phyloP scores from a whole-genome alignment of 2,329 filamentous ascomycete genomes.

The Ophiocordyceps robertsii region DNA sequence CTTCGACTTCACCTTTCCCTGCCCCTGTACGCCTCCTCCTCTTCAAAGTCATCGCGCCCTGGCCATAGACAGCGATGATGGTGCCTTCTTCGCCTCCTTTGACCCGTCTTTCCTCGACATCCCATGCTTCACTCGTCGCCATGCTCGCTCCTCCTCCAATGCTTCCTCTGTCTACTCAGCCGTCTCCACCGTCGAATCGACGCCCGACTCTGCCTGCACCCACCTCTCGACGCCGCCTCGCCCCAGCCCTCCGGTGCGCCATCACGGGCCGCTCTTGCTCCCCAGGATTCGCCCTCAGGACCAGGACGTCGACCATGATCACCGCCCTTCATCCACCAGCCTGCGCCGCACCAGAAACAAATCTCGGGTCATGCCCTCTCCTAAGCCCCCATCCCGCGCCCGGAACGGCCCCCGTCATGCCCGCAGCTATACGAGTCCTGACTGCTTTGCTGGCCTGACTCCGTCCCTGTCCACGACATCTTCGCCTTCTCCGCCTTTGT shows the following conservation, averaged over 20 bases:
- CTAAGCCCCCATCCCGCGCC: conserved; percentile 7
- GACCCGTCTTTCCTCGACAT: conserved; percentile 43
- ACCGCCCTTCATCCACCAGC: conserved; percentile 1
- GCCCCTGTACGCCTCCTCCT: conserved; percentile 13
- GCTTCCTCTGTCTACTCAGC: conserved; percentile 48
- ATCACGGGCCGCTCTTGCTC: conserved; percentile 66
- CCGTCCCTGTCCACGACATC: conserved; percentile 23
- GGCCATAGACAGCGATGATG: conserved; percentile 6
- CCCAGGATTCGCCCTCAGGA: conserved; percentile 82
- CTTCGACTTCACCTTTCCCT: conserved; percentile 46
- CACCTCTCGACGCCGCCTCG: conserved; percentile 53
- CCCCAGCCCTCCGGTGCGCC: conserved; percentile 56
- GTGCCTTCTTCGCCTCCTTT: conserved; percentile 30
- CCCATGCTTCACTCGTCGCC: conserved; percentile 32
- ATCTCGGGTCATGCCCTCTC: conserved; percentile 12
- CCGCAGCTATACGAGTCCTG: conserved; percentile 49
- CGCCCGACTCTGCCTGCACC: conserved; percentile 53
- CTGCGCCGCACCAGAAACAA: neutral
- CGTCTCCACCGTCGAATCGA: conserved; percentile 43
- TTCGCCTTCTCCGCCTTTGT: neutral
- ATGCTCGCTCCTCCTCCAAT: conserved; percentile 51
- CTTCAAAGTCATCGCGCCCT: conserved; percentile 4
- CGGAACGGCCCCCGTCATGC: conserved; percentile 32
- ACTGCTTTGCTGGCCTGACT: conserved; percentile 29
- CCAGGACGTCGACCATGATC: conserved; percentile 49